Percentiles rank a stretch among this genome's conserved stretches.
Conservation (phyloP, 139 green algal genomes). For the Gonium pectorale region DNA sequence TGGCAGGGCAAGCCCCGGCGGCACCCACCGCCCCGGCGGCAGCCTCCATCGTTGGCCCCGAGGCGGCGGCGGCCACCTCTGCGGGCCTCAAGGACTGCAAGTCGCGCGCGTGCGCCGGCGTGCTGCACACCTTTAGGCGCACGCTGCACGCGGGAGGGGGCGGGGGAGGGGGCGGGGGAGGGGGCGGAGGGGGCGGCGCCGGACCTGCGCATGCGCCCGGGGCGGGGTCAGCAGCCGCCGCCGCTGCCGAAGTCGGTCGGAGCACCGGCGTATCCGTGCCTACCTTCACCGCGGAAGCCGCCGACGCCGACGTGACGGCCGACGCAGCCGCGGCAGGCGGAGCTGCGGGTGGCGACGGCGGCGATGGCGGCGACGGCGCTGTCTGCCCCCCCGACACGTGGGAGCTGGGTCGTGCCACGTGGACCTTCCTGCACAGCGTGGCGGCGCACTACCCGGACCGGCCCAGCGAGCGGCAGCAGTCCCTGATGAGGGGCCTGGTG, state of each 20-base stretch:
- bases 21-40: too few species aligned
- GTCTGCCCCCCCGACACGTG: slow-evolving; percentile 57
- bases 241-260: neutral
- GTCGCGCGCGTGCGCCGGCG: slow-evolving; percentile 17
- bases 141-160: neutral
- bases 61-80: neutral
- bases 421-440: slow-evolving; percentile 77
- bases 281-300: too few species aligned
- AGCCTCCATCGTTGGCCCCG: too few species aligned
- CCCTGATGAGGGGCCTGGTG: slow-evolving; percentile 59
- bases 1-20: too few species aligned
- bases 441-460: slow-evolving; percentile 72
- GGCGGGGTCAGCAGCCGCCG: neutral
- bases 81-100: slow-evolving; percentile 22
- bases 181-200: too few species aligned
- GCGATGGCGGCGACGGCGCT: neutral
- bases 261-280: too few species aligned
- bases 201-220: too few species aligned
- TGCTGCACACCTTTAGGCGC: neutral
- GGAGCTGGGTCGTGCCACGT: slow-evolving; percentile 65
- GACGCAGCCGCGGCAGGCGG: neutral
- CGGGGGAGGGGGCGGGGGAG: too few species aligned
- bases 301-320: neutral
- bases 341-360: neutral
- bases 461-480: slow-evolving; percentile 55